Conservation (phyloP, 208 protist genomes). For the Tritrichomonas musculus region DNA sequence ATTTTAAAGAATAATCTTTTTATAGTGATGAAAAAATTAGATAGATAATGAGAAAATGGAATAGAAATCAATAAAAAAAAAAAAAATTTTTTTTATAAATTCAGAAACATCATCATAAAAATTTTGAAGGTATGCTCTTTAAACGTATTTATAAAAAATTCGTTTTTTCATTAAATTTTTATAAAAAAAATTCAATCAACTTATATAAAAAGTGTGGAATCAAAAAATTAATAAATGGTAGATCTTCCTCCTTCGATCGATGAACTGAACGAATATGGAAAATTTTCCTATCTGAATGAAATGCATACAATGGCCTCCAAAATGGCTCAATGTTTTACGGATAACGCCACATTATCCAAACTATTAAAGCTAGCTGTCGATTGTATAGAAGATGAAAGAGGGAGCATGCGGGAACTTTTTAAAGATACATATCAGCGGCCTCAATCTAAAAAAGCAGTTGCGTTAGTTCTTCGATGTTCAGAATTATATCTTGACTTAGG, state of each 20-base stretch:
- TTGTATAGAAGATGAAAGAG: conserved; percentile 14
- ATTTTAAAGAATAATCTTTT: too few relatives aligned
- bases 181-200: background rate
- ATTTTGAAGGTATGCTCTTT: too few relatives aligned
- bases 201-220: background rate
- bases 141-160: too few relatives aligned
- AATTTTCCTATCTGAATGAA: background rate
- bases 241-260: background rate
- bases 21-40: too few relatives aligned
- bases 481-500: background rate
- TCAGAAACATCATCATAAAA: too few relatives aligned
- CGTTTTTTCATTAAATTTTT: too few relatives aligned
- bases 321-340: background rate
- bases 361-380: background rate
- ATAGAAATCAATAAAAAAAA: too few relatives aligned
- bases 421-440: background rate
- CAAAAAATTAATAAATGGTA: background rate
- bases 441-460: background rate
- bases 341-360: background rate
- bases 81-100: too few relatives aligned
- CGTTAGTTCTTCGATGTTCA: background rate
- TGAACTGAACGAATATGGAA: background rate
- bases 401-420: background rate
- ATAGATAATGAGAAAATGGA: too few relatives aligned
- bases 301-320: background rate